A percentile compares a stretch with the other conserved stretches of the same genome.
These are phyloP conservation scores for Ceratocystis cacaofunesta DNA, from an alignment of 2,329 filamentous ascomycete species.

Conservation along the genomic window DNA sequence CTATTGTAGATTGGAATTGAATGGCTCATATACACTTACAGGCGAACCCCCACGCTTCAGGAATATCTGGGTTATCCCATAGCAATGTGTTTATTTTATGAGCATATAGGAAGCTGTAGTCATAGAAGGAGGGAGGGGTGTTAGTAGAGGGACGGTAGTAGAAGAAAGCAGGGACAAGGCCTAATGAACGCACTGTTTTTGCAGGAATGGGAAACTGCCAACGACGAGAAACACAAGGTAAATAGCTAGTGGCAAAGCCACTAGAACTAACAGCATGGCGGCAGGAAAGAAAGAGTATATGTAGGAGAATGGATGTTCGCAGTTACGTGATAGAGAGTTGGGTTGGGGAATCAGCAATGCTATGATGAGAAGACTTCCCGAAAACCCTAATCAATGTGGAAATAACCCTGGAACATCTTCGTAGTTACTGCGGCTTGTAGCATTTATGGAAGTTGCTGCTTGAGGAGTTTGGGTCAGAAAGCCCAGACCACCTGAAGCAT, in stretches of 20 bases:
- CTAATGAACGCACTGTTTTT: constrained; percentile 53
- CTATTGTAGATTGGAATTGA: constrained; percentile 9
- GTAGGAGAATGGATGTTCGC: background rate
- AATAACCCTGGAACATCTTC: no score
- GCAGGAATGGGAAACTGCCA: constrained; percentile 53
- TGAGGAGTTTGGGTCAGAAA: background rate
- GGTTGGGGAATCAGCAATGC: background rate
- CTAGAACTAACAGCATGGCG: constrained; percentile 5
- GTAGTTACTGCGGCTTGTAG: background rate
- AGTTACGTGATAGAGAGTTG: background rate
- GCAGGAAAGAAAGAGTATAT: background rate
- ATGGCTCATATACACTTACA: constrained; percentile 33
- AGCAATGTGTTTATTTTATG: constrained; percentile 61
- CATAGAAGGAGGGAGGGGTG: constrained; percentile 25
- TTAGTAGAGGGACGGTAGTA: background rate
- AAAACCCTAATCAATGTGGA: no score
- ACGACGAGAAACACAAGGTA: constrained; percentile 54
- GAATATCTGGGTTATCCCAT: constrained; percentile 58
- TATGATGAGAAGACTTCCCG: background rate
- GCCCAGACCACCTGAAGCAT: background rate
- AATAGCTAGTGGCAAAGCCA: constrained; percentile 27
- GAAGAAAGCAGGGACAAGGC: no score
- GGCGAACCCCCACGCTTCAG: constrained; percentile 74
- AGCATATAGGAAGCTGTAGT: constrained; percentile 66
- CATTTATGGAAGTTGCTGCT: background rate